Base-by-base conservation (phyloP, 371 early-diverging fungal genomes). In the Rhizopus delemar region DNA sequence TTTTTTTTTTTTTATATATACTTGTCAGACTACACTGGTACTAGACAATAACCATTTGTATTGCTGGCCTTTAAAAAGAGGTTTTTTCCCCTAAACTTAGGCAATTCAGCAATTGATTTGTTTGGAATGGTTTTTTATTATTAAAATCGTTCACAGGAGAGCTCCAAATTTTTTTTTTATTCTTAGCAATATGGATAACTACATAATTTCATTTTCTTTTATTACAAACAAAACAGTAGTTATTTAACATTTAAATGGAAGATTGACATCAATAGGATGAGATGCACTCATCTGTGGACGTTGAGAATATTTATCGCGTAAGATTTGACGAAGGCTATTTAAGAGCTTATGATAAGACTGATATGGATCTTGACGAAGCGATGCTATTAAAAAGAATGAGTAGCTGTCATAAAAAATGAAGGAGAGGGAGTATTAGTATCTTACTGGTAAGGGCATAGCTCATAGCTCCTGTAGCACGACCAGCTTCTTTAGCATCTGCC, bases 271-370 rank as follows among this genome's bases (percentile, higher is more conserved):
- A 72, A 93, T 88, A 48, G 88, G 85, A 55, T 89, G 87, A 11
- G 88, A 87, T 34, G 86, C 77, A 59, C 85, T 86, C 46, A 95
- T 69, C 68, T 95, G 94, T 16, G 95, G 95, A 48, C 88, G 80
- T 65, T 96, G 95, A 3, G 72, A 71, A 65, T 92, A 95, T 53
- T 86, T 87, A 46, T 76, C 73, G 13, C 80, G 69, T 57, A 95
- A 77, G 52, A 91, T 85, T n/a, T 82, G 75, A 46, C 95, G 84
- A 8, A 92, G 78, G 49, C 79, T 80, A 60, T 86, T 83, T 41
- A 97, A 70, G 16, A 95, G 71, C 70, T 92, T 81, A 29, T 87
- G 77, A 56, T 93, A 95, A 4, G 92, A 77, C 68, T 84, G 84
- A 31, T 77, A 70, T 0, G 87, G 91, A 51, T 89, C 84, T 16